phyloP scores from a whole-genome alignment of 805 yeast genomes.

The Saturnispora galanensis region DNA sequence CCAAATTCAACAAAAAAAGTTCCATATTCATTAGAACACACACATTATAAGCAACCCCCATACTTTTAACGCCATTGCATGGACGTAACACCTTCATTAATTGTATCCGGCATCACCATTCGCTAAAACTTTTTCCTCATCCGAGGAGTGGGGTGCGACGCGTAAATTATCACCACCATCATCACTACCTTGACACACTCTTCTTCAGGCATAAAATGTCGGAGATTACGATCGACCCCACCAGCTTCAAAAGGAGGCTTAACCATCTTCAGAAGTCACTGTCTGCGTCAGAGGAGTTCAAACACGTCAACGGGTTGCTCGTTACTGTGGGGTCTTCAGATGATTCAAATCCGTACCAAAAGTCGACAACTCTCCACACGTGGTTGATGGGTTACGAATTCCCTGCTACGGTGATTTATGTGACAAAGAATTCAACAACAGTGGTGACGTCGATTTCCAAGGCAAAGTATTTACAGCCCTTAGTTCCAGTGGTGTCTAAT shows the following conservation, averaged over 20 bases:
- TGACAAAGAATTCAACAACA: conserved; percentile 48
- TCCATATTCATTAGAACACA: too few species aligned
- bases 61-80: too few species aligned
- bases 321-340: conserved; percentile 78
- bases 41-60: too few species aligned
- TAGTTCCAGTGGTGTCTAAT: conserved; percentile 33
- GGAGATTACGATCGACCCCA: conserved; percentile 47
- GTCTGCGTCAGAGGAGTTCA: conserved; percentile 25
- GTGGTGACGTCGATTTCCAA: conserved; percentile 77
- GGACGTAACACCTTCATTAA: too few species aligned
- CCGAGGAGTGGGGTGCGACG: too few species aligned
- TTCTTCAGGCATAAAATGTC: conserved; percentile 31
- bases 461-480: conserved; percentile 63
- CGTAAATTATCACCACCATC: not conserved
- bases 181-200: not conserved
- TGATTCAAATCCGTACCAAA: conserved; percentile 82
- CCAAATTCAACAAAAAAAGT: too few species aligned
- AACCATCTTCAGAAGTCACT: conserved; percentile 32
- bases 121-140: too few species aligned
- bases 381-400: conserved; percentile 95
- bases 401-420: conserved; percentile 74
- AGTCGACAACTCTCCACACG: conserved; percentile 75
- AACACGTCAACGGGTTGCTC: conserved; percentile 41
- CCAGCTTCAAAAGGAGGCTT: conserved; percentile 44
- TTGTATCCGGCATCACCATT: too few species aligned